Conservation (phyloP, 495 filamentous ascomycete genomes). For the Tuber brumale region DNA sequence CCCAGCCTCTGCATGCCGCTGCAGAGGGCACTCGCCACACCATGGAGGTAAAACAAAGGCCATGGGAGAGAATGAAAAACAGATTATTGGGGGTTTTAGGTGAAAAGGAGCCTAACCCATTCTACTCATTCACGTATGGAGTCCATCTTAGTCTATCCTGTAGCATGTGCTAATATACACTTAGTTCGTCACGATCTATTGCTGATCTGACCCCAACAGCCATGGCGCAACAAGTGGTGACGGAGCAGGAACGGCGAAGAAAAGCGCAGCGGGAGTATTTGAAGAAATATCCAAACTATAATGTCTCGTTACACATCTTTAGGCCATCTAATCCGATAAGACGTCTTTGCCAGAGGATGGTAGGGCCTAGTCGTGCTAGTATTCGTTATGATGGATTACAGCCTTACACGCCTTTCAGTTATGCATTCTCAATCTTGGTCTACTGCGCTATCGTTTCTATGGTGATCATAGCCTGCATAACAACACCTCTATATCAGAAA, state of each 20-base stretch:
- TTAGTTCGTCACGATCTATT: slow-evolving; percentile 45
- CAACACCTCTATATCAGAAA: slow-evolving; percentile 87
- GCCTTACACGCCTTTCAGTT: slow-evolving; percentile 84
- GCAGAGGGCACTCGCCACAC: background rate
- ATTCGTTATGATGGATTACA: slow-evolving; percentile 79
- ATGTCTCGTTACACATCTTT: slow-evolving; percentile 87
- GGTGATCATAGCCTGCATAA: slow-evolving; percentile 90
- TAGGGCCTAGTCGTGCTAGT: slow-evolving; percentile 80
- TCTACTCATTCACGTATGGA: slow-evolving; percentile 58
- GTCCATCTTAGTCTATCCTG: background rate
- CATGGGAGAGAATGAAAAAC: slow-evolving; percentile 25
- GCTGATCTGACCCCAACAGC: slow-evolving; percentile 74
- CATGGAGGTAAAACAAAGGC: slow-evolving; percentile 19
- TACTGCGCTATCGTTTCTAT: slow-evolving; percentile 93
- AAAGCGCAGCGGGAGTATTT: slow-evolving; percentile 86
- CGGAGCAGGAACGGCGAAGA: slow-evolving; percentile 72
- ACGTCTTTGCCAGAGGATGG: slow-evolving; percentile 77
- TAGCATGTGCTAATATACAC: slow-evolving; percentile 11
- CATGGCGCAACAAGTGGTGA: slow-evolving; percentile 84
- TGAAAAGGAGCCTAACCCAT: slow-evolving; percentile 75
- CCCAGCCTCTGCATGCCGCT: background rate
- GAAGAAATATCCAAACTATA: slow-evolving; percentile 78
- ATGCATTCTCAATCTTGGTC: slow-evolving; percentile 84
- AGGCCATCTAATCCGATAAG: slow-evolving; percentile 66
- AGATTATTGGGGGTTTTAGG: slow-evolving; percentile 24